These are phyloP conservation scores for Acephala macrosclerotiorum DNA, from an alignment of 2,329 filamentous ascomycete genomes.

Conservation along the genomic window DNA sequence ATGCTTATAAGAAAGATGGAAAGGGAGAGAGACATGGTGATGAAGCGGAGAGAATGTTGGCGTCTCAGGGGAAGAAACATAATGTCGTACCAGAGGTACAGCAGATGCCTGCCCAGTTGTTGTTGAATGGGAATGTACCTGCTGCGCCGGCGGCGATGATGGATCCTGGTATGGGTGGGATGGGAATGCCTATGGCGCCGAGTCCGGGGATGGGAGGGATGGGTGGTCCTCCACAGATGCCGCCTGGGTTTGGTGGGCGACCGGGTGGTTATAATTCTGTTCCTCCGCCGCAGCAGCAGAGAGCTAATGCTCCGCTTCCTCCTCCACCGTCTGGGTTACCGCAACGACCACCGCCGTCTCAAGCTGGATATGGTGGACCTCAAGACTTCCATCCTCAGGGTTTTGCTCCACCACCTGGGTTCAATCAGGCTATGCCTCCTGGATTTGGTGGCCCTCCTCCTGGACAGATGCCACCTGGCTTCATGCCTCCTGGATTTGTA, in stretches of 20 bases:
- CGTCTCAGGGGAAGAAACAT: conserved; percentile 90
- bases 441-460: conserved; percentile 44
- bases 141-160: conserved; percentile 51
- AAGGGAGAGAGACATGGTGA: conserved; percentile 97
- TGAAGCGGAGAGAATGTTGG: conserved; percentile 88
- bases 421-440: conserved; percentile 51
- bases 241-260: conserved; percentile 40
- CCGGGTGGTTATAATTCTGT: conserved; percentile 40
- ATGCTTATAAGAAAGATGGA: conserved; percentile 99
- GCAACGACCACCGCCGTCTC: conserved; percentile 73
- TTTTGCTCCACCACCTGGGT: conserved; percentile 55
- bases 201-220: conserved; percentile 12
- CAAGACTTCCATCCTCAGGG: conserved; percentile 55
- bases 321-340: conserved; percentile 62
- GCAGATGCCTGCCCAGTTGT: conserved; percentile 46
- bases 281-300: conserved; percentile 42
- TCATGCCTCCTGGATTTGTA: conserved; percentile 40
- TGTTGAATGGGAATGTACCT: conserved; percentile 50
- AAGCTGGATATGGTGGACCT: conserved; percentile 73
- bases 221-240: conserved; percentile 36
- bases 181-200: conserved; percentile 26
- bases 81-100: conserved; percentile 80
- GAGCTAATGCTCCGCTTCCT: conserved; percentile 60
- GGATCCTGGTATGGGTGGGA: conserved; percentile 29
- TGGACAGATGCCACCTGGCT: conserved; percentile 39